Conservation (phyloP, 805 yeast genomes). For the Candida sakaeoensis region DNA sequence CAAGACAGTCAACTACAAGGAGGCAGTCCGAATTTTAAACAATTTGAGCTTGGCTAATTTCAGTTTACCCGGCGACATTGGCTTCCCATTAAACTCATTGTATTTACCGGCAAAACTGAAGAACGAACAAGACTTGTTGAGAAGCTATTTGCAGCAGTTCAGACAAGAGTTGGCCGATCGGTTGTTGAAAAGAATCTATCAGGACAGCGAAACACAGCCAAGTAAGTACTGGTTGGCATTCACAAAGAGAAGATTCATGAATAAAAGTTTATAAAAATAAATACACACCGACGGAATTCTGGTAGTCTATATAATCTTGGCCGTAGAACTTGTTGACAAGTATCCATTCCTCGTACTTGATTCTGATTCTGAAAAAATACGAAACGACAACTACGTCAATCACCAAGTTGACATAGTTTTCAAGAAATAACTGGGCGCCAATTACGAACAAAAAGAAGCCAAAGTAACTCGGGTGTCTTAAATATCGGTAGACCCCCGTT, state of each 20-base stretch:
- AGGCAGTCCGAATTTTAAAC: conserved; percentile 66
- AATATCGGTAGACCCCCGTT: conserved; percentile 25
- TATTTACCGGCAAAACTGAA: conserved; percentile 70
- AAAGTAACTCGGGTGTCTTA: conserved; percentile 37
- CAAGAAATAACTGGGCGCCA: conserved; percentile 28
- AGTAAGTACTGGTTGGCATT: conserved; percentile 95
- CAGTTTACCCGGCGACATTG: conserved; percentile 90
- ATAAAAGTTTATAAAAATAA: conserved; percentile 61
- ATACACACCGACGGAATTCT: conserved; percentile 19
- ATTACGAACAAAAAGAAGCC: conserved; percentile 33
- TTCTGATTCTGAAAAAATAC: conserved; percentile 27
- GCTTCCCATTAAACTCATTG: conserved; percentile 85
- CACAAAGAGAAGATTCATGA: conserved; percentile 93
- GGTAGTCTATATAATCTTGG: conserved; percentile 23
- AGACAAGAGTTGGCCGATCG: conserved; percentile 90
- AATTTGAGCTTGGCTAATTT: conserved; percentile 86
- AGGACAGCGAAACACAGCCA: conserved; percentile 49
- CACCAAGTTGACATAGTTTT: conserved; percentile 19
- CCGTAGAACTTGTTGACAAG: conserved; percentile 25
- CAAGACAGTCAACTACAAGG: conserved; percentile 46
- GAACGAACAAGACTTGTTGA: conserved; percentile 72
- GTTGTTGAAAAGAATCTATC: conserved; percentile 68
- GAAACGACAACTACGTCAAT: conserved; percentile 16
- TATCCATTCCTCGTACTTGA: conserved; percentile 33
- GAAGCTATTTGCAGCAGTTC: conserved; percentile 83